Percentiles rank a stretch among this genome's conserved stretches.
These are phyloP conservation scores for Pouteria glomerata DNA, from an alignment of 148 eudicot species.

Conservation along the genomic window DNA sequence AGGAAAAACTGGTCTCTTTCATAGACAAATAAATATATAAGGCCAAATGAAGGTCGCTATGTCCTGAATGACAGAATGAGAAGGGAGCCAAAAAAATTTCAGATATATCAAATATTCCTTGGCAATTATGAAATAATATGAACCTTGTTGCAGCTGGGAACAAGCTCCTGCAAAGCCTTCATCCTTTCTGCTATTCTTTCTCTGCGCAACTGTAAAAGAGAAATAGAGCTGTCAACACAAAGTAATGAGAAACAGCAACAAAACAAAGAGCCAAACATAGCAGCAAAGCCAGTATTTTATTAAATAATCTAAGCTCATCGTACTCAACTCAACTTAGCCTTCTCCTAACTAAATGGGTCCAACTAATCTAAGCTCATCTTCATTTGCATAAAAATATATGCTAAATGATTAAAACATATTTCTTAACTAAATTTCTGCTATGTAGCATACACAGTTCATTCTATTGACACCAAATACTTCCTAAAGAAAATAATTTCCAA, in stretches of 20 bases:
- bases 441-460: too few species aligned
- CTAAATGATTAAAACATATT: background rate
- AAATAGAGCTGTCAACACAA: conserved; percentile 3
- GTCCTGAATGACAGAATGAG: background rate
- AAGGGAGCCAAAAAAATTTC: background rate
- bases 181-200: conserved; percentile 60
- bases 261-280: background rate
- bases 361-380: too few species aligned
- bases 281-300: background rate
- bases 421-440: too few species aligned
- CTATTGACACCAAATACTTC: background rate
- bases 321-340: too few species aligned
- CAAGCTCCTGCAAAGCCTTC: conserved; percentile 60
- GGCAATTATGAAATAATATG: background rate
- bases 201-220: conserved; percentile 40
- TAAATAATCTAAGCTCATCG: background rate
- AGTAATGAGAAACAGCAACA: background rate
- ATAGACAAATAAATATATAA: conserved; percentile 6
- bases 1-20: background rate
- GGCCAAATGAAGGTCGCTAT: background rate
- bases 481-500: background rate
- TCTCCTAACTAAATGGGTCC: too few species aligned
- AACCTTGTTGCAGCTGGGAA: conserved; percentile 56
- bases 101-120: background rate
- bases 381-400: background rate